Evolutionary conservation across 1,284 basidiomycete species (phyloP).

Genomic region (Rhodotorula sp.): DNA sequence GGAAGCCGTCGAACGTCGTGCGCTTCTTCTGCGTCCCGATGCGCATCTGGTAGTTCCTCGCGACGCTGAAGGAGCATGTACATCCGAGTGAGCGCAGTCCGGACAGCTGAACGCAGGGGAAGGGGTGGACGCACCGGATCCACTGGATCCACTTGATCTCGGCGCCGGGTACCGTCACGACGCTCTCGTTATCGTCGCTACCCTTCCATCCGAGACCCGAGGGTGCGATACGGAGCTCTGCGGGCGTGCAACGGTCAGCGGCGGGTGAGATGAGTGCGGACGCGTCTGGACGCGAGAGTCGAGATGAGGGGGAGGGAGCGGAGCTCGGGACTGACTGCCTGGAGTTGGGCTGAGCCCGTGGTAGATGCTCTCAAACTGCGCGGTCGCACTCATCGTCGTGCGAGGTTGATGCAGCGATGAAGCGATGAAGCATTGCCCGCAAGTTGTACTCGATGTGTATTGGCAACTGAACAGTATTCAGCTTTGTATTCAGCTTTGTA

Average conservation of each 20-base stretch:
- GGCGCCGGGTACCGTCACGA: constrained; percentile 64
- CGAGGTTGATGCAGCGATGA: neutral
- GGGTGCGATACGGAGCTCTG: constrained; percentile 81
- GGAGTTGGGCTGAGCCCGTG: constrained; percentile 68
- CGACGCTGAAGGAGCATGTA: constrained; percentile 60
- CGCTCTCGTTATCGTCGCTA: constrained; percentile 56
- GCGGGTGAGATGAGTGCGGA: constrained; percentile 7
- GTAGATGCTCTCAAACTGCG: constrained; percentile 78
- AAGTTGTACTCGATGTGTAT: no score
- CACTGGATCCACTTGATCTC: constrained; percentile 87
- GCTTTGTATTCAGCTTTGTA: no score
- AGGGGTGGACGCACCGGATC: constrained; percentile 56
- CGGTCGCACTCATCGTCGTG: constrained; percentile 45
- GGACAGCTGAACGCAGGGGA: neutral
- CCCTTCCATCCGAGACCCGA: constrained; percentile 90
- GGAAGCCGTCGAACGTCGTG: constrained; percentile 89
- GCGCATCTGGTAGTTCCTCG: constrained; percentile 84
- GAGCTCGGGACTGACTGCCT: constrained; percentile 64
- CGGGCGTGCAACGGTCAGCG: neutral
- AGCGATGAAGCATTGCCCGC: no score
- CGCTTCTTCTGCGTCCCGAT: constrained; percentile 64
- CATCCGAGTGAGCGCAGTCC: neutral
- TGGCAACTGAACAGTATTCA: no score
- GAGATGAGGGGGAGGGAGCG: neutral
- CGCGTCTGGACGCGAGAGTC: neutral